These are phyloP conservation scores for Acanthochlamys bracteata DNA, from an alignment of 106 monocot species.

Conservation along the genomic window DNA sequence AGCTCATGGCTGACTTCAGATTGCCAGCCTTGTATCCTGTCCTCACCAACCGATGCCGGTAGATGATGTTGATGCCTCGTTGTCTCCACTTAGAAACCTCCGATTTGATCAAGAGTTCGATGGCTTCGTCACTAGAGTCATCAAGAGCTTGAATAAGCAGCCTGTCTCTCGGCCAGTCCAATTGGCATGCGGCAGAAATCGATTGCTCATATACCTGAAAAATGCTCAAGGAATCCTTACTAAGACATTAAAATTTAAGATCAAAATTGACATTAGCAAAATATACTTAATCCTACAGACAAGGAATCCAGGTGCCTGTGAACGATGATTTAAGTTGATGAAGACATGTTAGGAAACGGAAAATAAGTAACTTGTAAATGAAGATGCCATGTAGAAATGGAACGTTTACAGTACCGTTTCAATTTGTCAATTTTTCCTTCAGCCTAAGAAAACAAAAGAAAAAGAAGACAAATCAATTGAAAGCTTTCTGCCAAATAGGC, in stretches of 20 bases:
- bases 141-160: slow-evolving; percentile 69
- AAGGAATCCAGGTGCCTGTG: no score
- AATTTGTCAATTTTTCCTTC: no score
- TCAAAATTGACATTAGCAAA: background rate
- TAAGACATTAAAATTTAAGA: background rate
- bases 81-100: slow-evolving; percentile 62
- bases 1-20: slow-evolving; percentile 67
- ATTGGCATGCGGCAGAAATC: slow-evolving; percentile 48
- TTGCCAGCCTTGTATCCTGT: slow-evolving; percentile 75
- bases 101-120: slow-evolving; percentile 31
- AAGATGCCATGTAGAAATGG: no score
- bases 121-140: slow-evolving; percentile 48
- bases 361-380: no score
- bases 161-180: slow-evolving; percentile 57
- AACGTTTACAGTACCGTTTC: no score
- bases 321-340: no score
- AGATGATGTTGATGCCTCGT: slow-evolving; percentile 43
- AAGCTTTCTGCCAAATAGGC: background rate
- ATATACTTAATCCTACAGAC: no score
- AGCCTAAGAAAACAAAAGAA: no score
- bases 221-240: background rate
- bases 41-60: slow-evolving; percentile 49
- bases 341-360: no score
- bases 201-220: slow-evolving; percentile 70
- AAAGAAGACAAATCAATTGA: no score